Conservation (phyloP, 1,139 yeast species). For the Saccharomycopsis crataegensis region DNA sequence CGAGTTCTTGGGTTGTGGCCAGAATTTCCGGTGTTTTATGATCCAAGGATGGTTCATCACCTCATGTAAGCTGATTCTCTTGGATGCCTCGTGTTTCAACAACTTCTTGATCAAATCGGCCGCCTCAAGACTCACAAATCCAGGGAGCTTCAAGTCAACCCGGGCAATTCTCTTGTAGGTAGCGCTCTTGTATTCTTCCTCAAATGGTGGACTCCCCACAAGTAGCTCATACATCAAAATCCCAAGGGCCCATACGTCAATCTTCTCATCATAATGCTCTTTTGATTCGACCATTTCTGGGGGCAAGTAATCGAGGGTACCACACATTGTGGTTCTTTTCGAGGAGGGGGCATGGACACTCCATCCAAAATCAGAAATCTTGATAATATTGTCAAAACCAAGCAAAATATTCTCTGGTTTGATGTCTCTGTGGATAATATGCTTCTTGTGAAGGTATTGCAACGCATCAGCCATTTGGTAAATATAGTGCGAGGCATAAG, state of each 20-base stretch:
- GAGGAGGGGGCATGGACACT: conserved; percentile 60
- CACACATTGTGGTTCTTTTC: conserved; percentile 79
- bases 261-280: conserved; percentile 62
- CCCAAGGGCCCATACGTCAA: conserved; percentile 93
- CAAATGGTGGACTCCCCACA: conserved; percentile 90
- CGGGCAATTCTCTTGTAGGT: conserved; percentile 75
- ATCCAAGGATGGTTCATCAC: conserved; percentile 84
- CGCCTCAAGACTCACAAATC: conserved; percentile 64
- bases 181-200: conserved; percentile 61
- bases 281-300: conserved; percentile 91
- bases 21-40: conserved; percentile 45
- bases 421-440: conserved; percentile 83
- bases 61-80: conserved; percentile 52
- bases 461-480: conserved; percentile 80
- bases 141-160: conserved; percentile 71
- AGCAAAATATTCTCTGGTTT: conserved; percentile 87
- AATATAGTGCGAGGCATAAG: conserved; percentile 69
- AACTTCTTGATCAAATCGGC: conserved; percentile 56
- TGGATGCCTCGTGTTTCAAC: conserved; percentile 60
- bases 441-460: conserved; percentile 64
- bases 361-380: conserved; percentile 96
- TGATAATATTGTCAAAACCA: conserved; percentile 64
- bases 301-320: conserved; percentile 88
- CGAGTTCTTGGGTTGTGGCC: conserved; percentile 30
- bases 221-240: conserved; percentile 78